Conservation (phyloP, 2,329 filamentous ascomycete species). For the Colletotrichum gigasporum region DNA sequence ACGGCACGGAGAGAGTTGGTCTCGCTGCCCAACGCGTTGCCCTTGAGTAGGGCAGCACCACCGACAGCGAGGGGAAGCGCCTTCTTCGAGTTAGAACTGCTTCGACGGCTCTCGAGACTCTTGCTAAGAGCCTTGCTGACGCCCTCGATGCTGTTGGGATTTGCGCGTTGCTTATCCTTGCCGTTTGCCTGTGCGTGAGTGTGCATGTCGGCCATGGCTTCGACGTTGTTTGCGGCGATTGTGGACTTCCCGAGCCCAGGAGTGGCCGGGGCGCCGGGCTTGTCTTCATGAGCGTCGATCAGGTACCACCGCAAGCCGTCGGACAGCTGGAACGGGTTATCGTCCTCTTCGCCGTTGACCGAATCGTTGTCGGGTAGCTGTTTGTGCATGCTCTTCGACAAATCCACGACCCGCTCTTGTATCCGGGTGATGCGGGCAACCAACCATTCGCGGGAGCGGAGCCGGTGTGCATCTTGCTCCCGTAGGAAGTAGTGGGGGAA, state of each 20-base stretch:
- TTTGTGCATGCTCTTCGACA: slow-evolving; percentile 77
- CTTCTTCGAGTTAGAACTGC: slow-evolving; percentile 86
- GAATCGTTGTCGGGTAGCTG: slow-evolving; percentile 58
- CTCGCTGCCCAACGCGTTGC: slow-evolving; percentile 64
- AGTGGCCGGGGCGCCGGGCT: slow-evolving; percentile 89
- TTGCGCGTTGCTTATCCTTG: slow-evolving; percentile 55
- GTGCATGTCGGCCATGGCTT: slow-evolving; percentile 80
- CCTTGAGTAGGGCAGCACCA: slow-evolving; percentile 51
- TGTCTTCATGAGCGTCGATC: slow-evolving; percentile 92
- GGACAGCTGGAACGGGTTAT: slow-evolving; percentile 96
- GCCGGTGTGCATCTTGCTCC: slow-evolving; percentile 87
- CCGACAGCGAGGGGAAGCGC: slow-evolving; percentile 65
- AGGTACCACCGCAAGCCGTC: slow-evolving; percentile 97
- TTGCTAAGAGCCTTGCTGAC: slow-evolving; percentile 84
- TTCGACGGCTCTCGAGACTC: slow-evolving; percentile 90
- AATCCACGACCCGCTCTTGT: slow-evolving; percentile 91
- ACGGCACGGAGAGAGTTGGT: slow-evolving; percentile 66
- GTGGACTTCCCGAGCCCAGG: slow-evolving; percentile 92
- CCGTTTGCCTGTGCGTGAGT: slow-evolving; percentile 53
- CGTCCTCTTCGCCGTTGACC: slow-evolving; percentile 74
- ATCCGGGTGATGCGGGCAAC: slow-evolving; percentile 91
- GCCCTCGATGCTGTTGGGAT: slow-evolving; percentile 71
- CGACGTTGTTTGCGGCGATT: slow-evolving; percentile 86
- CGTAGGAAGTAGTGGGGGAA: slow-evolving; percentile 97
- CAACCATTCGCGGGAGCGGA: slow-evolving; percentile 92